Evolutionary conservation across 768 basidiomycete species (phyloP).

Genomic region (Symmetrospora coprosmae): DNA sequence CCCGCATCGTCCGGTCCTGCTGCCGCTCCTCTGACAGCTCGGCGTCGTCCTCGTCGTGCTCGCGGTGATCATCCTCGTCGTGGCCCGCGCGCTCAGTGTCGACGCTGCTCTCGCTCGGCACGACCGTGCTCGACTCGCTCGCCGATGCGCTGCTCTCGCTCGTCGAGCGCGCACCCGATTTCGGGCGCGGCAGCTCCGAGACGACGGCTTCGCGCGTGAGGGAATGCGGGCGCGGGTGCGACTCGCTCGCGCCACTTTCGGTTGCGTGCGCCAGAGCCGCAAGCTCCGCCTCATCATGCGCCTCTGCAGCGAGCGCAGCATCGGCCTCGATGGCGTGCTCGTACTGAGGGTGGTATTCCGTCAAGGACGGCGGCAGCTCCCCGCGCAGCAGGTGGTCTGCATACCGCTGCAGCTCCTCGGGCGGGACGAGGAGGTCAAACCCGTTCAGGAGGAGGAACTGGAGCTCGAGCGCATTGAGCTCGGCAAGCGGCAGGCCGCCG

Average conservation of each 20-base stretch:
- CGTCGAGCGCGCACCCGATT: background rate
- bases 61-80: conserved; percentile 9
- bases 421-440: conserved; percentile 72
- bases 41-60: background rate
- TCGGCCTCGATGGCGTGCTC: background rate
- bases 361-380: background rate
- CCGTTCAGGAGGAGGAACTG: conserved; percentile 95
- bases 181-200: too few species aligned
- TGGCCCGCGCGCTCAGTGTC: background rate
- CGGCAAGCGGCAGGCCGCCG: conserved; percentile 78
- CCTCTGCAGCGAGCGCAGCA: too few species aligned
- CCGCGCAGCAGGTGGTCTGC: conserved; percentile 67
- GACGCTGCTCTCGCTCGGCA: conserved; percentile 8
- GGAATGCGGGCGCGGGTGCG: too few species aligned
- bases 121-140: conserved; percentile 13
- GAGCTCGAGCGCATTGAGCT: conserved; percentile 90
- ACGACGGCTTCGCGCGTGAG: too few species aligned
- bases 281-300: too few species aligned
- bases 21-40: too few species aligned
- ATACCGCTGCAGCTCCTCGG: conserved; percentile 86
- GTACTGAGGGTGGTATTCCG: background rate
- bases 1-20: too few species aligned
- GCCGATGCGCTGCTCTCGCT: conserved; percentile 8
- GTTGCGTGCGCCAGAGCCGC: too few species aligned
- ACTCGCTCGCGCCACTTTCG: too few species aligned